Percentiles rank a stretch among this genome's conserved stretches.
Conservation (phyloP, 495 filamentous ascomycete genomes). For the Physcia stellaris region DNA sequence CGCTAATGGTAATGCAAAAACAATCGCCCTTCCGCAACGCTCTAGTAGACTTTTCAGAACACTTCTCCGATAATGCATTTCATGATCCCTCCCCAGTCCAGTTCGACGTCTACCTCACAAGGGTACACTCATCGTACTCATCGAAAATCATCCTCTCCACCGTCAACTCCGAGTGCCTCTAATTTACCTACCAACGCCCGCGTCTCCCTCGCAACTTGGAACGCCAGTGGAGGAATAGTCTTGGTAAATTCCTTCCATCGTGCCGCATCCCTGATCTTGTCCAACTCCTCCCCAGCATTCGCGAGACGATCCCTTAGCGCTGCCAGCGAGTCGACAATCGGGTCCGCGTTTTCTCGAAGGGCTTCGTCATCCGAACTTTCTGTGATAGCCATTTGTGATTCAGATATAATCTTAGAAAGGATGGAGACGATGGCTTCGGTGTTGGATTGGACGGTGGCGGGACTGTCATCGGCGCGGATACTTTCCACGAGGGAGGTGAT, state of each 20-base stretch:
- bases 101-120: neutral
- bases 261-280: conserved; percentile 35
- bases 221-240: conserved; percentile 68
- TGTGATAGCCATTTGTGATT: neutral
- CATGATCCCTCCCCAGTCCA: too few species aligned
- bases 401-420: neutral
- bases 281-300: conserved; percentile 50
- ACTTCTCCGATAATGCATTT: too few species aligned
- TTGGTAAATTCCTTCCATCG: conserved; percentile 53
- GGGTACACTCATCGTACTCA: conserved; percentile 1
- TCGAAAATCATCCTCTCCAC: conserved; percentile 24
- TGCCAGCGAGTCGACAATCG: conserved; percentile 48
- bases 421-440: conserved; percentile 46
- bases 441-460: conserved; percentile 50
- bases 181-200: conserved; percentile 51
- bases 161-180: conserved; percentile 9
- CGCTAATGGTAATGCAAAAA: too few species aligned
- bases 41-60: too few species aligned
- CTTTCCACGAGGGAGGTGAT: conserved; percentile 68
- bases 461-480: conserved; percentile 54
- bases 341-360: conserved; percentile 42
- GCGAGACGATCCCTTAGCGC: conserved; percentile 45
- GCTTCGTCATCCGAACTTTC: conserved; percentile 4
- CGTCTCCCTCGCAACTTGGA: conserved; percentile 72
- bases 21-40: too few species aligned